Conservation (phyloP, 2,329 filamentous ascomycete genomes). For the Phyllosticta paracitricarpa region DNA sequence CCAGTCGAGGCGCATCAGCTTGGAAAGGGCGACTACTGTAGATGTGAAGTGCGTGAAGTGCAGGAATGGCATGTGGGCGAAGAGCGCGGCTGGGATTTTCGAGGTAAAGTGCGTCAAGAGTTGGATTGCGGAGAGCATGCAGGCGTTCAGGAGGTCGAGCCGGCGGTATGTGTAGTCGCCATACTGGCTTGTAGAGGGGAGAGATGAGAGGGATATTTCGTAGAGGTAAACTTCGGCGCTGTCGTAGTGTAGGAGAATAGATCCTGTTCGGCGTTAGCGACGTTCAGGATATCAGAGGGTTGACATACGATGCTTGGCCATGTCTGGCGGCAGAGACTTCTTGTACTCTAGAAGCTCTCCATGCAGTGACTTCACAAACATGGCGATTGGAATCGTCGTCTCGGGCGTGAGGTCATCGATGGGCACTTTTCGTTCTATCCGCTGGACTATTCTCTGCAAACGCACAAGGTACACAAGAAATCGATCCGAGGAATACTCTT, state of each 20-base stretch:
- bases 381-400: conserved; percentile 7
- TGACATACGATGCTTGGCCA: conserved; percentile 6
- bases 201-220: conserved; percentile 5
- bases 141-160: conserved; percentile 7
- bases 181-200: conserved; percentile 2
- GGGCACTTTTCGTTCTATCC: conserved; percentile 9
- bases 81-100: not conserved
- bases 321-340: conserved; percentile 2
- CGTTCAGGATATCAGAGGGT: too few relatives aligned
- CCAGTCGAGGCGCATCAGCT: conserved; percentile 13
- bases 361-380: conserved; percentile 10
- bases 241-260: conserved; percentile 7
- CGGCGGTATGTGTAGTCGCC: conserved; percentile 9
- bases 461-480: conserved; percentile 11
- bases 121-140: not conserved
- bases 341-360: conserved; percentile 3
- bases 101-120: not conserved
- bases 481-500: conserved; percentile 9
- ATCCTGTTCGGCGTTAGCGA: not conserved
- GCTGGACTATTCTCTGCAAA: conserved; percentile 9
- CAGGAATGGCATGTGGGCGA: conserved; percentile 6
- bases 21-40: conserved; percentile 9
- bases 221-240: conserved; percentile 11
- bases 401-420: conserved; percentile 7
- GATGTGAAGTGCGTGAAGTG: conserved; percentile 9